Conservation (phyloP, 768 basidiomycete species). For the Coprinopsis sp. region DNA sequence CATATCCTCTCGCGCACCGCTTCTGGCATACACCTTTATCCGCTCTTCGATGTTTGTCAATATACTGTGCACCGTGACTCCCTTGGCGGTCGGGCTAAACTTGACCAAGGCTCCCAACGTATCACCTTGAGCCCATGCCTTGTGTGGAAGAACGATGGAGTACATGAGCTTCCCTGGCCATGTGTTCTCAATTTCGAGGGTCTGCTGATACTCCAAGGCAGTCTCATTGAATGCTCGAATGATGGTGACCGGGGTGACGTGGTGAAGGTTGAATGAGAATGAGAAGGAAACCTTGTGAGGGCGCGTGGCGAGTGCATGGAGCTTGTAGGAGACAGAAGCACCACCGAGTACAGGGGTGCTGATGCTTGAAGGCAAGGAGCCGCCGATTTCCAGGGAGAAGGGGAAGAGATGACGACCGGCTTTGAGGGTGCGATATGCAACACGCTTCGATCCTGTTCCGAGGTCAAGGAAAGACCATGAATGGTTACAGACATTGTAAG, state of each 20-base stretch:
- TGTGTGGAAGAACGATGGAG: slow-evolving; percentile 88
- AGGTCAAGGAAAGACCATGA: slow-evolving; percentile 88
- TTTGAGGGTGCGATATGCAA: slow-evolving; percentile 82
- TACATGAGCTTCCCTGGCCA: slow-evolving; percentile 99
- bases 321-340: slow-evolving; percentile 79
- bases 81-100: slow-evolving; percentile 83
- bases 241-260: slow-evolving; percentile 57
- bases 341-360: slow-evolving; percentile 49
- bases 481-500: slow-evolving; percentile 69
- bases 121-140: slow-evolving; percentile 93
- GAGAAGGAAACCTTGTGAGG: slow-evolving; percentile 40
- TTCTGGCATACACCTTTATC: slow-evolving; percentile 54
- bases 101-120: slow-evolving; percentile 77
- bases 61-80: slow-evolving; percentile 65
- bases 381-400: slow-evolving; percentile 83
- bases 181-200: slow-evolving; percentile 91
- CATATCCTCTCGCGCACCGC: slow-evolving; percentile 54
- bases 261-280: slow-evolving; percentile 51
- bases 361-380: slow-evolving; percentile 77
- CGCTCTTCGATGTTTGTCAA: slow-evolving; percentile 71
- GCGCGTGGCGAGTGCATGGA: slow-evolving; percentile 79
- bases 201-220: slow-evolving; percentile 93
- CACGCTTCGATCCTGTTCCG: slow-evolving; percentile 52
- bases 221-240: slow-evolving; percentile 72
- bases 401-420: slow-evolving; percentile 94